phyloP scores from a whole-genome alignment of 2,329 filamentous ascomycete genomes.

The Nothophaeocryptopus gaeumannii region DNA sequence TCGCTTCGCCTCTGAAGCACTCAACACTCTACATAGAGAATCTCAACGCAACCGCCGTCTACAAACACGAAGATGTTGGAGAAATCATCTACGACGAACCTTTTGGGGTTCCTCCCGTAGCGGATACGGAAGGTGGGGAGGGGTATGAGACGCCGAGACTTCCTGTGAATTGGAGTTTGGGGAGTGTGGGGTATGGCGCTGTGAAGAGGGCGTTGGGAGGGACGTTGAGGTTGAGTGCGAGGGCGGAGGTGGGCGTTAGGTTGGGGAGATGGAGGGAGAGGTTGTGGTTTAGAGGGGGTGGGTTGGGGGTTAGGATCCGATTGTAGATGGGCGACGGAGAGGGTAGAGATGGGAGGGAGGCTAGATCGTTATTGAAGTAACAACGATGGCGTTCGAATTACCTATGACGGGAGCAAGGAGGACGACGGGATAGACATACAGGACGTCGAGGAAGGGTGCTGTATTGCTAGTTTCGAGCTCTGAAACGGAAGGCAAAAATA shows the following conservation, averaged over 20 bases:
- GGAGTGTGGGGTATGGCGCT: slow-evolving; percentile 77
- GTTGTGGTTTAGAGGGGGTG: slow-evolving; percentile 54
- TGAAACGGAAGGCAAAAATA: too few species aligned
- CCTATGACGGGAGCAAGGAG: too few species aligned
- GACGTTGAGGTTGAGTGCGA: slow-evolving; percentile 71
- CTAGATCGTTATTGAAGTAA: not conserved
- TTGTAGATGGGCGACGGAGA: slow-evolving; percentile 30
- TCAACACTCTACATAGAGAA: slow-evolving; percentile 74
- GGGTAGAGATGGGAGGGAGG: not conserved
- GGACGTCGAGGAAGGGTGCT: too few species aligned
- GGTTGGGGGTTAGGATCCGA: slow-evolving; percentile 49
- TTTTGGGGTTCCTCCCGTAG: slow-evolving; percentile 68
- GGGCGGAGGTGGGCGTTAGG: slow-evolving; percentile 70
- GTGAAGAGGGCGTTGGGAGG: slow-evolving; percentile 78
- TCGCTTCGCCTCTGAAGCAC: slow-evolving; percentile 72
- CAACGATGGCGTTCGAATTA: too few species aligned
- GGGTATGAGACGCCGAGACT: slow-evolving; percentile 68
- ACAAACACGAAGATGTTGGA: slow-evolving; percentile 69
- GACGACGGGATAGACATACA: too few species aligned
- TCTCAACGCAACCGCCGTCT: slow-evolving; percentile 80
- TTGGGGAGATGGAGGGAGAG: slow-evolving; percentile 69
- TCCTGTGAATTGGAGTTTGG: slow-evolving; percentile 76
- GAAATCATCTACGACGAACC: slow-evolving; percentile 70
- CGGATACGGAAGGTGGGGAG: slow-evolving; percentile 44
- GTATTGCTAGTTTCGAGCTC: too few species aligned